phyloP scores from a whole-genome alignment of 1,284 basidiomycete genomes.

The Ceratobasidium sp. region DNA sequence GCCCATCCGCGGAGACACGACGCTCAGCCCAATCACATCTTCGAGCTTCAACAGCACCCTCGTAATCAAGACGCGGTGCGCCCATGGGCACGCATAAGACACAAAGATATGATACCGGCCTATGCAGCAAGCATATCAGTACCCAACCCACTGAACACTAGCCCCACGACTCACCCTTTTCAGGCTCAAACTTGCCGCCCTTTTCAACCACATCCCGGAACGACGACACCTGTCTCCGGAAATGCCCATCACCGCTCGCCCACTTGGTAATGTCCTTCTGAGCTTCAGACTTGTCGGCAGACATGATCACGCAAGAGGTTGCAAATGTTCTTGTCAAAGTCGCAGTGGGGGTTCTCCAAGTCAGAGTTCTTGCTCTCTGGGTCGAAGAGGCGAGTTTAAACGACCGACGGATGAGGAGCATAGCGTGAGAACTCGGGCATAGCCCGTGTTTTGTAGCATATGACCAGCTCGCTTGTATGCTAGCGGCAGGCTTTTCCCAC shows the following conservation, averaged over 20 bases:
- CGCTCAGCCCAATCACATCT: constrained; percentile 78
- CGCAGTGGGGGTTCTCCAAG: too few relatives aligned
- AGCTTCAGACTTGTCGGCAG: constrained; percentile 35
- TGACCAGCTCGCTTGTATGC: constrained; percentile 3
- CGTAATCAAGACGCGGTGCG: constrained; percentile 88
- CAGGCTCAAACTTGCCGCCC: constrained; percentile 81
- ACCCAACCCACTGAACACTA: background rate
- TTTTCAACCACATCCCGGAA: constrained; percentile 82
- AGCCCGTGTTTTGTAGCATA: constrained; percentile 26
- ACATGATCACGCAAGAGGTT: constrained; percentile 15
- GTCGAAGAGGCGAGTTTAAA: too few relatives aligned
- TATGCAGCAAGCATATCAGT: constrained; percentile 52
- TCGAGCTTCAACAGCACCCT: constrained; percentile 94
- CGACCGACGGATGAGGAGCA: constrained; percentile 34
- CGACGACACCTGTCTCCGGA: constrained; percentile 76
- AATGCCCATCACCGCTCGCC: constrained; percentile 79
- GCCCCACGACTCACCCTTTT: constrained; percentile 68
- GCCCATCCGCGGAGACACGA: constrained; percentile 90
- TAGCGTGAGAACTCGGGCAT: constrained; percentile 22
- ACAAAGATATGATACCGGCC: constrained; percentile 75
- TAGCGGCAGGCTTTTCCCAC: constrained; percentile 33
- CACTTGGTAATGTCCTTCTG: constrained; percentile 69
- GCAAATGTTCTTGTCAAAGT: background rate
- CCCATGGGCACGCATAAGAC: constrained; percentile 74
- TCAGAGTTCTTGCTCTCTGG: too few relatives aligned